These are phyloP conservation scores for Eimeria sp. DNA, from an alignment of 169 alveolate genomes.

Conservation along the genomic window DNA sequence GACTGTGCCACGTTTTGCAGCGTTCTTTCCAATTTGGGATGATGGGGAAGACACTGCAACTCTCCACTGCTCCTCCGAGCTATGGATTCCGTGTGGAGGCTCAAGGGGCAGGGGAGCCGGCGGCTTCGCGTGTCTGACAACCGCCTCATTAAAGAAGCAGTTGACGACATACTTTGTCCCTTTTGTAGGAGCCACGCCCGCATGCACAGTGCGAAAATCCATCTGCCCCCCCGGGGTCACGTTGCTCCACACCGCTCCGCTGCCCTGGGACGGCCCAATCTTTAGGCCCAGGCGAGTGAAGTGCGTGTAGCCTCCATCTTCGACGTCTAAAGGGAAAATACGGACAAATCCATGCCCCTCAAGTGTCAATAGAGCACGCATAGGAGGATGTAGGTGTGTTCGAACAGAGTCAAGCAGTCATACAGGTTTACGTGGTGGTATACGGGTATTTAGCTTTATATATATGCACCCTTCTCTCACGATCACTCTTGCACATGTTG, in stretches of 20 bases:
- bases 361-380: not conserved
- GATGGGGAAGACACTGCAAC: not conserved
- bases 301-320: constrained; percentile 78
- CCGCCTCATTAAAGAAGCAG: constrained; percentile 78
- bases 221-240: not conserved
- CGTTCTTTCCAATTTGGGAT: not conserved
- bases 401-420: not conserved
- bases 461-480: not conserved
- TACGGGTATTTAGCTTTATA: not conserved
- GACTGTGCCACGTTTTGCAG: not conserved
- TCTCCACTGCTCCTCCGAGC: not conserved
- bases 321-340: constrained; percentile 60
- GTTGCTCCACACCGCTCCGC: constrained; percentile 78
- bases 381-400: not conserved
- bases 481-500: not conserved
- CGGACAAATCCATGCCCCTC: not conserved
- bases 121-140: constrained; percentile 38
- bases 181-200: constrained; percentile 76
- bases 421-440: not conserved
- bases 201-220: constrained; percentile 77
- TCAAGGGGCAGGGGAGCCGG: constrained; percentile 8
- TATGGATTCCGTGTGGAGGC: constrained; percentile 8
- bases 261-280: constrained; percentile 76
- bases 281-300: constrained; percentile 78
- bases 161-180: constrained; percentile 84